phyloP scores from a whole-genome alignment of 192 early-diverging fungal species.

The Dimargaris xerosporica region DNA sequence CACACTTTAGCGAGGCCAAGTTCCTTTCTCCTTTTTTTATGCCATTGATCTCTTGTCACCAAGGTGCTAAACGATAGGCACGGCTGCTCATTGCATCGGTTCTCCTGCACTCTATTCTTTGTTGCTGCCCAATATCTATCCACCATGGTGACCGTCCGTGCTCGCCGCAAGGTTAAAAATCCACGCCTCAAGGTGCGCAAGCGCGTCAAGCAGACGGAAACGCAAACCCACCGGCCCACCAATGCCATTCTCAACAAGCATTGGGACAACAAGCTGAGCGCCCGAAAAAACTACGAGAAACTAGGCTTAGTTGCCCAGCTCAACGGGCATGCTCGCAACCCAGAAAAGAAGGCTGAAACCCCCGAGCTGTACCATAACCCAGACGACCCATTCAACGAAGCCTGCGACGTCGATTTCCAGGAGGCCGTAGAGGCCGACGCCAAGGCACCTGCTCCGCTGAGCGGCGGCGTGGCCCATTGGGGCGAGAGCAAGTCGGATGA shows the following conservation, averaged over 20 bases:
- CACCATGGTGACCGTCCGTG: not conserved
- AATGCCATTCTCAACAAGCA: constrained; percentile 9
- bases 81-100: too few relatives aligned
- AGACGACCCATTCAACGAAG: constrained; percentile 9
- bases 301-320: constrained; percentile 48
- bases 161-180: not conserved
- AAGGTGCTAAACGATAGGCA: too few relatives aligned
- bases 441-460: not conserved
- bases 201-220: not conserved
- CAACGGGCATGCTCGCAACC: constrained; percentile 27
- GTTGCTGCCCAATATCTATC: too few relatives aligned
- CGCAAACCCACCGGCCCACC: not conserved
- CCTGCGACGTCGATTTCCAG: not conserved
- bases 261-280: constrained; percentile 51
- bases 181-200: not conserved
- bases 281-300: constrained; percentile 58
- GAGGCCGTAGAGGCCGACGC: constrained; percentile 7
- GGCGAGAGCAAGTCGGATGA: not conserved
- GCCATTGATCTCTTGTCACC: too few relatives aligned
- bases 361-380: constrained; percentile 8
- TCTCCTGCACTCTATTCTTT: too few relatives aligned
- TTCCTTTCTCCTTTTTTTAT: too few relatives aligned
- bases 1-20: too few relatives aligned
- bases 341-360: not conserved
- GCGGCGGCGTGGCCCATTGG: constrained; percentile 15